These are phyloP conservation scores for Amorphotheca resinae DNA, from an alignment of 495 filamentous ascomycete species.

Conservation along the genomic window DNA sequence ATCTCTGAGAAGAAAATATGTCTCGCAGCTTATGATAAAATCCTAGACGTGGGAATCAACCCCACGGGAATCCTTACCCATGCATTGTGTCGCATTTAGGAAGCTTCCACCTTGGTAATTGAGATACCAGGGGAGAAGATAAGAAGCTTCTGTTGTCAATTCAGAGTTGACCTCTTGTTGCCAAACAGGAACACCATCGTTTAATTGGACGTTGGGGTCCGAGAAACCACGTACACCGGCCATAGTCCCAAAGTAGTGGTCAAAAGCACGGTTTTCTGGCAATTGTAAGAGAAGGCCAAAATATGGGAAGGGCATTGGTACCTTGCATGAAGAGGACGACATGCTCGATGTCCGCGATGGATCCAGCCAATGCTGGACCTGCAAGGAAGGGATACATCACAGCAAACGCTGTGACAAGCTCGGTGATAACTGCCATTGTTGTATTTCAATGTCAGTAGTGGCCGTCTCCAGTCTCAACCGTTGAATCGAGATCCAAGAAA, in stretches of 20 bases:
- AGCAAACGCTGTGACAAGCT: constrained; percentile 10
- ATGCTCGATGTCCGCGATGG: constrained; percentile 41
- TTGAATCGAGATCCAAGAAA: neutral
- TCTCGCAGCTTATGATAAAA: too few species aligned
- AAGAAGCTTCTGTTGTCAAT: constrained; percentile 19
- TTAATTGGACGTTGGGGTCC: constrained; percentile 45
- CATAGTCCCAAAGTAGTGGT: constrained; percentile 44
- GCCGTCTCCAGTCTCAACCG: neutral
- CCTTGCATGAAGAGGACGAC: constrained; percentile 50
- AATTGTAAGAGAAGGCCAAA: neutral
- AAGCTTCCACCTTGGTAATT: constrained; percentile 36
- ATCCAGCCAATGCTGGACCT: constrained; percentile 24
- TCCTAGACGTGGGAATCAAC: too few species aligned
- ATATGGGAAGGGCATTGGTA: constrained; percentile 6
- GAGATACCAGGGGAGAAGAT: constrained; percentile 40
- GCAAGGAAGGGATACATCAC: constrained; percentile 17
- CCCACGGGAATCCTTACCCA: too few species aligned
- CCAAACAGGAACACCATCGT: constrained; percentile 31
- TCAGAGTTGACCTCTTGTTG: constrained; percentile 31
- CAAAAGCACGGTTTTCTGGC: constrained; percentile 20
- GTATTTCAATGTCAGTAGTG: neutral
- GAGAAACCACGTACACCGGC: constrained; percentile 43
- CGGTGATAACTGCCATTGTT: constrained; percentile 15
- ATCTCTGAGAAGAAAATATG: too few species aligned
- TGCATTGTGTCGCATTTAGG: constrained; percentile 40